Evolutionary conservation across 2,329 filamentous ascomycete genomes (phyloP).

Genomic region (Rhexocercosporidium sp.): DNA sequence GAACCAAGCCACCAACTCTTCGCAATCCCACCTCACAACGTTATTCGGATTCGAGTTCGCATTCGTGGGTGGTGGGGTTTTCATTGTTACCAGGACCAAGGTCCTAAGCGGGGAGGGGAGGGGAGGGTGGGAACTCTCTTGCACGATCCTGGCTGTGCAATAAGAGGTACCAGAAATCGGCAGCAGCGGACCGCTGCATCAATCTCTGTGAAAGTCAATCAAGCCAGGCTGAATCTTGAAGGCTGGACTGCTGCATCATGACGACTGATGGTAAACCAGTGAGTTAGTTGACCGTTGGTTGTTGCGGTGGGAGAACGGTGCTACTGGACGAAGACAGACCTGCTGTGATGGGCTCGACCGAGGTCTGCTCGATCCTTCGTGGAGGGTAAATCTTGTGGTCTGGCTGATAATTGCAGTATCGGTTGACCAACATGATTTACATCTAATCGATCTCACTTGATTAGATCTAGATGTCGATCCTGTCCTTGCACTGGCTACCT

Average conservation of each 20-base stretch:
- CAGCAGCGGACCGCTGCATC: neutral
- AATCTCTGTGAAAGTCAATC: neutral
- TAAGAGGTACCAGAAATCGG: no score
- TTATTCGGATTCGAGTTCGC: slow-evolving; percentile 1
- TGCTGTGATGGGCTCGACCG: no score
- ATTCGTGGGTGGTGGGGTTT: no score
- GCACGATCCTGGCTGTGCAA: no score
- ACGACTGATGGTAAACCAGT: neutral
- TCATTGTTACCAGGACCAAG: no score
- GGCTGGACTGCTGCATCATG: slow-evolving; percentile 6
- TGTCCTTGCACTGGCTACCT: neutral
- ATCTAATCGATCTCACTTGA: neutral
- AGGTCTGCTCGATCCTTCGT: neutral
- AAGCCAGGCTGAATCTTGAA: neutral
- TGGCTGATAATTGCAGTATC: neutral
- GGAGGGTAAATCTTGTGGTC: neutral
- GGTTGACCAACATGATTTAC: neutral
- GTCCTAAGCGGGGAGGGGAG: no score
- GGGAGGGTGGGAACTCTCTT: no score
- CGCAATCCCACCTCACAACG: neutral
- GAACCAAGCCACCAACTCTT: neutral
- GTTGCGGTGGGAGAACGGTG: neutral
- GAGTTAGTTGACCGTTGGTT: neutral
- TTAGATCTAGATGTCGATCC: neutral
- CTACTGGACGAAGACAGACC: neutral